Evolutionary conservation across 768 basidiomycete species (phyloP), one percentile per base, ranked within the genome.

Genomic region (Boletus pseudopeckii): DNA sequence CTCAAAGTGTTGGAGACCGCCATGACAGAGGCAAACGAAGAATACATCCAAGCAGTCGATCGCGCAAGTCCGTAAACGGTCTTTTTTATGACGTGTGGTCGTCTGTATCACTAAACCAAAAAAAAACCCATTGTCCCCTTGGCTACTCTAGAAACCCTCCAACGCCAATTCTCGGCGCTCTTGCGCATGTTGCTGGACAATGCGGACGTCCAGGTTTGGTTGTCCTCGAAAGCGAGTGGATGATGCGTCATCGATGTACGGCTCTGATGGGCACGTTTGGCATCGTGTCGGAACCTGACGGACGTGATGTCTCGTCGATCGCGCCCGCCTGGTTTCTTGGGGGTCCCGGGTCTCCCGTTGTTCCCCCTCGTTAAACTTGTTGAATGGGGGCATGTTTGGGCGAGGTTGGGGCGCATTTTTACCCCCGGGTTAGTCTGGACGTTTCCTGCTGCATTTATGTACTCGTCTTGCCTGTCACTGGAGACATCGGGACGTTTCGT

Each of bases 31-130:
- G 90, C 84, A 0, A 94, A 95, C 62, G 79, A 77, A 30, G 90
- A 94, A 52, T 95, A 95, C 58, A 68, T 77, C 7, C 74, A 73
- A 24, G 89, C 89, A 1, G 81, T 95, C 3, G 75, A 80, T 51
- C 83, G 88, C 52, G 86, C 91, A 1, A 91, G 92, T 92, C 48
- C 66, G 88, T 80, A 22, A 9, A 2, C 38, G 1, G 1, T 24
- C 18, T n/a, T 17, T 24, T 10, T 13, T 5, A 1, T 20, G 36
- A 22, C 22, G 1, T 17, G 13, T 17, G 13, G 6, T 28, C 20
- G 18, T 48, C 10, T 9, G 28, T 49, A 4, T 33, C 32, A 13
- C 36, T 41, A 14, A 54, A 9, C 37, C 4, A 28, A 28, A 6
- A 28, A 28, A 28, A 28, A 28, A 28, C 28, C 14, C 24, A n/a